Percentiles rank a stretch among this genome's conserved stretches.
These are phyloP conservation scores for Alternaria triticina DNA, from an alignment of 2,329 filamentous ascomycete genomes.

Conservation along the genomic window DNA sequence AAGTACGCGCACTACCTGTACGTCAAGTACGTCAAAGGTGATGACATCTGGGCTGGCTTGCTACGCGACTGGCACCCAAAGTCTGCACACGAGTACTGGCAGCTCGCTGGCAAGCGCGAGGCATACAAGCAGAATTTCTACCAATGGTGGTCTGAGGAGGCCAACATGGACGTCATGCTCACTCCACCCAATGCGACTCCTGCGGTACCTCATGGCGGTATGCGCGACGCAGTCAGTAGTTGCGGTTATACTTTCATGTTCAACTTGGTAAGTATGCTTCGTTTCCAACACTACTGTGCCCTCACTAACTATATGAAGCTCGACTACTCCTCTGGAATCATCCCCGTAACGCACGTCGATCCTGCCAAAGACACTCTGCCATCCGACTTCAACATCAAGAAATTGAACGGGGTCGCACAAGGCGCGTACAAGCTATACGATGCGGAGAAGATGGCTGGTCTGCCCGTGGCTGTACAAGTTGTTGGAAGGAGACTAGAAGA, in stretches of 20 bases:
- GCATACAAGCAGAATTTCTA: slow-evolving; percentile 79
- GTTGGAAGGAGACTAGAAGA: slow-evolving; percentile 82
- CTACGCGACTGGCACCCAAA: slow-evolving; percentile 76
- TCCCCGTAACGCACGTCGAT: slow-evolving; percentile 88
- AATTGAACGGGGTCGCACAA: slow-evolving; percentile 77
- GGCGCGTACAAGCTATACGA: slow-evolving; percentile 90
- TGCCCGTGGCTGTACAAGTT: slow-evolving; percentile 86
- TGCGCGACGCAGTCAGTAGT: slow-evolving; percentile 82
- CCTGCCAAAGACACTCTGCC: slow-evolving; percentile 70
- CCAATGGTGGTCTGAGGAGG: slow-evolving; percentile 78
- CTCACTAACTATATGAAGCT: slow-evolving; percentile 58
- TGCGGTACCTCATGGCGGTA: slow-evolving; percentile 83
- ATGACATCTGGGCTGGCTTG: slow-evolving; percentile 79
- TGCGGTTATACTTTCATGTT: slow-evolving; percentile 95
- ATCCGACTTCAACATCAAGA: slow-evolving; percentile 63
- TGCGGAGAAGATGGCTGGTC: slow-evolving; percentile 79
- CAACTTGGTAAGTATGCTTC: slow-evolving; percentile 70
- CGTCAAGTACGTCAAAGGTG: slow-evolving; percentile 81
- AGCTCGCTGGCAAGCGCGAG: slow-evolving; percentile 78
- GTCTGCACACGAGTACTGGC: slow-evolving; percentile 80
- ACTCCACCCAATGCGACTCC: slow-evolving; percentile 90
- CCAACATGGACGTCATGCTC: slow-evolving; percentile 76
- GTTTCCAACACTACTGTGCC: neutral
- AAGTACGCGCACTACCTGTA: slow-evolving; percentile 89
- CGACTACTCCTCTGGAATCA: slow-evolving; percentile 82